Evolutionary conservation across 192 early-diverging fungal genomes (phyloP).

Genomic region (Geosiphon pyriformis): DNA sequence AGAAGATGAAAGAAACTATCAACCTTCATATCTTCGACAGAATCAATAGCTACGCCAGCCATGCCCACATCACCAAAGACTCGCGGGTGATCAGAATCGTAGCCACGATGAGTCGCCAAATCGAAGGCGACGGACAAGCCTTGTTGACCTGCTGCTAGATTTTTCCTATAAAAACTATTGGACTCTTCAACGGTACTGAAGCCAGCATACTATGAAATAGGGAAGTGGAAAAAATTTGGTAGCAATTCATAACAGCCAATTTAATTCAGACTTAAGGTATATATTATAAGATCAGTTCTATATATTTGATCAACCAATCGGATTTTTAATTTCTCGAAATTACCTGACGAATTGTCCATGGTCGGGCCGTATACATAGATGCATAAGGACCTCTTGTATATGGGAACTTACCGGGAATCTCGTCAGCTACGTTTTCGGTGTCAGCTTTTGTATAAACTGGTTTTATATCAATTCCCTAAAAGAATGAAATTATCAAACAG

Average conservation of each 20-base stretch:
- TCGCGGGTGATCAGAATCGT: slow-evolving; percentile 87
- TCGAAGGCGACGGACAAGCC: slow-evolving; percentile 86
- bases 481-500: neutral
- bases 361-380: slow-evolving; percentile 77
- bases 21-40: slow-evolving; percentile 86
- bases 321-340: too few species aligned
- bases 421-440: slow-evolving; percentile 49
- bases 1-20: too few species aligned
- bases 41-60: slow-evolving; percentile 91
- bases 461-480: slow-evolving; percentile 72
- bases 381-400: slow-evolving; percentile 83
- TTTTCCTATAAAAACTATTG: slow-evolving; percentile 83
- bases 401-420: slow-evolving; percentile 79
- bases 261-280: neutral
- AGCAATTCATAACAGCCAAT: too few species aligned
- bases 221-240: too few species aligned
- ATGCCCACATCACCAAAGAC: slow-evolving; percentile 88
- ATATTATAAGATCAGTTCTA: neutral
- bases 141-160: slow-evolving; percentile 84
- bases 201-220: slow-evolving; percentile 72
- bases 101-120: slow-evolving; percentile 83
- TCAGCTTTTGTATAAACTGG: slow-evolving; percentile 81
- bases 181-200: slow-evolving; percentile 91
- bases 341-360: slow-evolving; percentile 85
- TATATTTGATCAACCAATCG: too few species aligned